Evolutionary conservation across 768 basidiomycete genomes (phyloP).

Genomic region (Rubroboletus satanas): DNA sequence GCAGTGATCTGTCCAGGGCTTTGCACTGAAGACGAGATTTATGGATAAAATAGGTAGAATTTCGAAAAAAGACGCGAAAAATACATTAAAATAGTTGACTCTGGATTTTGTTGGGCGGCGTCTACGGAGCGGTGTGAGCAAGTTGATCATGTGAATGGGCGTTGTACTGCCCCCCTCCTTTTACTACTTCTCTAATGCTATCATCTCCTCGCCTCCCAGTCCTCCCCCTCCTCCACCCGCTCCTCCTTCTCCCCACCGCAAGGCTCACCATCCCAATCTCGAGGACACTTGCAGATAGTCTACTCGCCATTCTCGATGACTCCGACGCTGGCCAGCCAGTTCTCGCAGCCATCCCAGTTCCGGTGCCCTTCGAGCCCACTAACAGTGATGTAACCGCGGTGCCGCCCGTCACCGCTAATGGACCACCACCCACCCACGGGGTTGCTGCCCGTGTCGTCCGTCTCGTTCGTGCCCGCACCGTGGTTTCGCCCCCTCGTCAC

Average conservation of each 20-base stretch:
- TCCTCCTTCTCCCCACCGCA: constrained; percentile 71
- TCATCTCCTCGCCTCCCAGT: constrained; percentile 52
- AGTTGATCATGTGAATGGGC: background rate
- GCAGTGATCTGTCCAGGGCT: constrained; percentile 45
- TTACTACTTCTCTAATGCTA: constrained; percentile 16
- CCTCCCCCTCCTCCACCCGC: constrained; percentile 65
- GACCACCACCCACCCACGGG: constrained; percentile 50
- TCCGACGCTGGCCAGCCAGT: constrained; percentile 61
- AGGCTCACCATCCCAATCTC: constrained; percentile 66
- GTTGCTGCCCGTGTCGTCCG: constrained; percentile 70
- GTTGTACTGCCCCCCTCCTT: background rate
- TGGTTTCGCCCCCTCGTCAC: constrained; percentile 38
- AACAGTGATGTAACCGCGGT: constrained; percentile 5
- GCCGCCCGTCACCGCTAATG: background rate
- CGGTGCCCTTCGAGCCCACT: constrained; percentile 20
- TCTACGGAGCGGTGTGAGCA: background rate
- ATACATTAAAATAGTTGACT: constrained; percentile 32
- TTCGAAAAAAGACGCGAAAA: constrained; percentile 60
- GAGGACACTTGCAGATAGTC: constrained; percentile 54
- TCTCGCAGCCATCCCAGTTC: constrained; percentile 62
- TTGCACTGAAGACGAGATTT: constrained; percentile 19
- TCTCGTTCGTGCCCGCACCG: constrained; percentile 58
- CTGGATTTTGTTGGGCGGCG: background rate
- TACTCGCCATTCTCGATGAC: constrained; percentile 65
- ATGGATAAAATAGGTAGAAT: constrained; percentile 60